phyloP scores from a whole-genome alignment of 306 rosid species.

The Prunus armeniaca region DNA sequence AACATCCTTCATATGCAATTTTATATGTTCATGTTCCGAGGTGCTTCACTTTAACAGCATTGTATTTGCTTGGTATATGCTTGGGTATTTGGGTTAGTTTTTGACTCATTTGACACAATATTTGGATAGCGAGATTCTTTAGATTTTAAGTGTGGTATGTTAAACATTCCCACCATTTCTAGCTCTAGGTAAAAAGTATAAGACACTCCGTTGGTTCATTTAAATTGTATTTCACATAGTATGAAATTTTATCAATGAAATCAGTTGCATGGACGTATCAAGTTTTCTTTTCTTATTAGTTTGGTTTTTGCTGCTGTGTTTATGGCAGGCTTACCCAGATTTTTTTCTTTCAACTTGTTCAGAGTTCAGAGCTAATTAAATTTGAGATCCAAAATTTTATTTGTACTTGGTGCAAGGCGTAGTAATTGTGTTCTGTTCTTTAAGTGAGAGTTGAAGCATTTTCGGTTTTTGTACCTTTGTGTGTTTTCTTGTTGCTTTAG shows the following conservation, averaged over 20 bases:
- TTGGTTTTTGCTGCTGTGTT: background rate
- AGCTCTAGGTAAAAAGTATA: background rate
- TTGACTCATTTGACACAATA: background rate
- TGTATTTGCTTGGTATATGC: background rate
- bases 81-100: slow-evolving; percentile 1
- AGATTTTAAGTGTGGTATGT: background rate
- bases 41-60: background rate
- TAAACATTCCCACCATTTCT: background rate
- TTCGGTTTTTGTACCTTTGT: background rate
- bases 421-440: background rate
- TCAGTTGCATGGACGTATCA: background rate
- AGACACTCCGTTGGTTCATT: background rate
- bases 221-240: background rate
- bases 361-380: background rate
- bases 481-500: background rate
- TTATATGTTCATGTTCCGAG: background rate
- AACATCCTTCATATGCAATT: background rate
- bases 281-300: background rate
- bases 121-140: background rate
- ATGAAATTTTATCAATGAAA: background rate
- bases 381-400: background rate
- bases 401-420: background rate
- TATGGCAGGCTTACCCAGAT: background rate
- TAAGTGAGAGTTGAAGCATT: background rate
- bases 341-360: background rate